Evolutionary conservation across 2,329 filamentous ascomycete species (phyloP).

Genomic region (Periconia digitata): DNA sequence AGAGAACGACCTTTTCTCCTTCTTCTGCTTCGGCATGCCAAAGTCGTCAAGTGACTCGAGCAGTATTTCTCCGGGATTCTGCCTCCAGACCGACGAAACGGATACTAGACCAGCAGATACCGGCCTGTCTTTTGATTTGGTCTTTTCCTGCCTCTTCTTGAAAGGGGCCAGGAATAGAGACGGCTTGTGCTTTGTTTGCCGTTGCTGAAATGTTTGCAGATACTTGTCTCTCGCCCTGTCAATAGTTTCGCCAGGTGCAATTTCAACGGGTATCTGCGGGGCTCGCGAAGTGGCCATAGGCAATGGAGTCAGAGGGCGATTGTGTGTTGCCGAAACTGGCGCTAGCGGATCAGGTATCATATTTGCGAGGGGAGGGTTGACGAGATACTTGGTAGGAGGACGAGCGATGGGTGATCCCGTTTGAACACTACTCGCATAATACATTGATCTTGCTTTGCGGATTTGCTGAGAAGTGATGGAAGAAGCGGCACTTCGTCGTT

Average conservation of each 20-base stretch:
- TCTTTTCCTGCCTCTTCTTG: conserved; percentile 45
- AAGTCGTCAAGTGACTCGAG: conserved; percentile 21
- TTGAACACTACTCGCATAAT: conserved; percentile 42
- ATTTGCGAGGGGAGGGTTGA: conserved; percentile 19
- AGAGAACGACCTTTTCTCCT: conserved; percentile 64
- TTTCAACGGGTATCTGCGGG: conserved; percentile 28
- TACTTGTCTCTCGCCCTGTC: conserved; percentile 43
- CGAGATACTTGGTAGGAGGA: conserved; percentile 35
- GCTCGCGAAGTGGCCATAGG: conserved; percentile 22
- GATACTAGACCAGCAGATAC: conserved; percentile 18
- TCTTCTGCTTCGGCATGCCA: conserved; percentile 37
- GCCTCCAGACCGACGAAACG: conserved; percentile 13
- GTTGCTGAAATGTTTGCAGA: conserved; percentile 45
- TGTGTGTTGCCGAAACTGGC: neutral
- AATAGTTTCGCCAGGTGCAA: conserved; percentile 28
- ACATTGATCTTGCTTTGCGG: conserved; percentile 42
- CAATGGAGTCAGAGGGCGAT: conserved; percentile 15
- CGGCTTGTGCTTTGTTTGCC: conserved; percentile 44
- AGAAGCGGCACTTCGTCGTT: conserved; percentile 25
- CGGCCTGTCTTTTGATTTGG: conserved; percentile 19
- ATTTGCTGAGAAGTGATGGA: conserved; percentile 38
- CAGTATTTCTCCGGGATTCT: conserved; percentile 13
- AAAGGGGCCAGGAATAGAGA: conserved; percentile 50
- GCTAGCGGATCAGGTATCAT: conserved; percentile 4
- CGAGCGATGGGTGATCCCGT: conserved; percentile 40